These are phyloP conservation scores for Clathrus columnatus DNA, from an alignment of 768 basidiomycete species.

Conservation along the genomic window DNA sequence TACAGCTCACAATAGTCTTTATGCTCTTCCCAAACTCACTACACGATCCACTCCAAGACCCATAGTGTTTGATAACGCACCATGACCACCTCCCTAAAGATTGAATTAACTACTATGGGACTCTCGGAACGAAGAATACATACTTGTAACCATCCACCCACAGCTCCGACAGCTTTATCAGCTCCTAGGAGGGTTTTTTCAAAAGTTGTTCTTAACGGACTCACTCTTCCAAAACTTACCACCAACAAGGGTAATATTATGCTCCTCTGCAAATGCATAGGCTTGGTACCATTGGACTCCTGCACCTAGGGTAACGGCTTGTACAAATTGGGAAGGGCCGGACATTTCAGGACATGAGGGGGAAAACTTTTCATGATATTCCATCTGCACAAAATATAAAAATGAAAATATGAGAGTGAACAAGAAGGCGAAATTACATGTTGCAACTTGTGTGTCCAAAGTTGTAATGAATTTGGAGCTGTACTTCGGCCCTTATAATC, in stretches of 20 bases:
- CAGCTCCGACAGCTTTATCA: slow-evolving; percentile 27
- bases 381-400: slow-evolving; percentile 13
- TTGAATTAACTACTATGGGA: background rate
- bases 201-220: background rate
- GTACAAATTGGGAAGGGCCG: background rate
- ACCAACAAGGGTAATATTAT: slow-evolving; percentile 29
- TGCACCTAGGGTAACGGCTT: slow-evolving; percentile 18
- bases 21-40: slow-evolving; percentile 12
- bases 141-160: slow-evolving; percentile 29
- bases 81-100: slow-evolving; percentile 23
- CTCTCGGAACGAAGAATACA: background rate
- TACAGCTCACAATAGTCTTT: background rate
- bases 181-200: background rate
- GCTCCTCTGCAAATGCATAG: slow-evolving; percentile 27
- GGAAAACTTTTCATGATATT: slow-evolving; percentile 17
- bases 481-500: slow-evolving; percentile 27
- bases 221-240: slow-evolving; percentile 17
- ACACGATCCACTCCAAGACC: slow-evolving; percentile 26
- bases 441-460: slow-evolving; percentile 19
- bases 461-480: slow-evolving; percentile 17
- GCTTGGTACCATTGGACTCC: slow-evolving; percentile 24
- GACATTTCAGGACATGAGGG: slow-evolving; percentile 11
- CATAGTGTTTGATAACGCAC: slow-evolving; percentile 20
- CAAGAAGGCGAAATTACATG: slow-evolving; percentile 1
- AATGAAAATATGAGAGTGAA: slow-evolving; percentile 9